These are phyloP conservation scores for Chytriomyces hyalinus DNA, from an alignment of 192 early-diverging fungal genomes.

Conservation along the genomic window DNA sequence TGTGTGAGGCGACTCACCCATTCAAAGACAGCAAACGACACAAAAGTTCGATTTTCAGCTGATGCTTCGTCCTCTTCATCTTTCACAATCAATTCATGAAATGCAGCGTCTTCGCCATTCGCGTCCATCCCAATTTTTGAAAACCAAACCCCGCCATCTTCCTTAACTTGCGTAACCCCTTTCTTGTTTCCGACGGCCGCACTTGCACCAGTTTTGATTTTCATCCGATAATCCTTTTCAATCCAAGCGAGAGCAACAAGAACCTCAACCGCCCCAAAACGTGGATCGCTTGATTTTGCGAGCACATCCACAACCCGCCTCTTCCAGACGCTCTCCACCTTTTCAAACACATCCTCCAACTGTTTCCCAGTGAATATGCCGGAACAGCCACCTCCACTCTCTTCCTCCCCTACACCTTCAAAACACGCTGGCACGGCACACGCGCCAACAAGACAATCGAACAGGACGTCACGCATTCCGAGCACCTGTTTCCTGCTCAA, in stretches of 20 bases:
- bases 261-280: constrained; percentile 8
- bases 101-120: not conserved
- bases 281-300: not conserved
- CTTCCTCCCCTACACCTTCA: constrained; percentile 7
- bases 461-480: constrained; percentile 18
- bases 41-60: constrained; percentile 6
- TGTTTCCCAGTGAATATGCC: not conserved
- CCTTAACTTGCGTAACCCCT: not conserved
- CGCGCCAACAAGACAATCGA: constrained; percentile 11
- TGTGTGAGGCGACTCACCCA: constrained; percentile 2
- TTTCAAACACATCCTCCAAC: constrained; percentile 3
- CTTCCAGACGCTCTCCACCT: constrained; percentile 4
- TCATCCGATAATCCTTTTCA: constrained; percentile 27
- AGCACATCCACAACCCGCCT: not conserved
- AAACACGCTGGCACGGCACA: constrained; percentile 4
- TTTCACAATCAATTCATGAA: not conserved
- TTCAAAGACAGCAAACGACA: constrained; percentile 18
- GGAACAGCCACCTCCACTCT: not conserved
- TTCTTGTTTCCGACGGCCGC: not conserved
- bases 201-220: constrained; percentile 5
- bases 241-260: constrained; percentile 18
- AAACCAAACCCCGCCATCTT: not conserved
- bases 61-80: constrained; percentile 1
- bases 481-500: not conserved
- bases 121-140: constrained; percentile 4